Conservation (phyloP, 2,329 filamentous ascomycete species). For the Ophiosphaerella herpotricha region DNA sequence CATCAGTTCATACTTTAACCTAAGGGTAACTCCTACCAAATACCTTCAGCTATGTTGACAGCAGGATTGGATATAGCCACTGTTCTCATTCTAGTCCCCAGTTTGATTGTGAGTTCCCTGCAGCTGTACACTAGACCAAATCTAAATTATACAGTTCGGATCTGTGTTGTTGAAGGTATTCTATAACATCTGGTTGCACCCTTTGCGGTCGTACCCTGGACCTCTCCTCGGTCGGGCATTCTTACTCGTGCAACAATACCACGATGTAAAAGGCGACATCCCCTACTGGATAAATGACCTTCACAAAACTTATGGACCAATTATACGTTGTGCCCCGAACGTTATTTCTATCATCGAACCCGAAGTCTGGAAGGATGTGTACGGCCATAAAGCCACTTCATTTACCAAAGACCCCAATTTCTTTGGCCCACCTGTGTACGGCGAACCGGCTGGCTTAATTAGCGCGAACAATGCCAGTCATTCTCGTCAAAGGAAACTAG, state of each 20-base stretch:
- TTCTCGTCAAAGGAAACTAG: constrained; percentile 39
- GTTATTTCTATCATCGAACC: constrained; percentile 45
- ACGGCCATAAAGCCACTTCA: constrained; percentile 37
- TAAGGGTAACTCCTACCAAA: no score
- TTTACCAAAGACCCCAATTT: constrained; percentile 37
- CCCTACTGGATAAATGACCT: constrained; percentile 27
- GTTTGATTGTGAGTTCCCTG: neutral
- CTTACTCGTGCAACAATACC: constrained; percentile 25
- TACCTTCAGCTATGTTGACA: neutral
- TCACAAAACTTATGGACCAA: constrained; percentile 45
- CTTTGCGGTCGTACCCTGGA: constrained; percentile 47
- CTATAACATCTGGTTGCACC: constrained; percentile 47
- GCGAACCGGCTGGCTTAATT: constrained; percentile 30
- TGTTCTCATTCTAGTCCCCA: neutral
- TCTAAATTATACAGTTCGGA: neutral
- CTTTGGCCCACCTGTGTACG: constrained; percentile 38
- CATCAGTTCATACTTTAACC: no score
- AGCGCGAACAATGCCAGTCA: constrained; percentile 41
- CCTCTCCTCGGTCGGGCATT: constrained; percentile 38
- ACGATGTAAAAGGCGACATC: constrained; percentile 20
- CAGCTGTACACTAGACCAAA: neutral
- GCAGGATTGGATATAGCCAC: neutral
- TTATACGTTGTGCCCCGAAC: constrained; percentile 46
- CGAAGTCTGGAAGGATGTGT: constrained; percentile 47
- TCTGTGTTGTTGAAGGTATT: constrained; percentile 14